Base-by-base conservation (phyloP, 2,329 filamentous ascomycete genomes). In the Sporothrix pallida region DNA sequence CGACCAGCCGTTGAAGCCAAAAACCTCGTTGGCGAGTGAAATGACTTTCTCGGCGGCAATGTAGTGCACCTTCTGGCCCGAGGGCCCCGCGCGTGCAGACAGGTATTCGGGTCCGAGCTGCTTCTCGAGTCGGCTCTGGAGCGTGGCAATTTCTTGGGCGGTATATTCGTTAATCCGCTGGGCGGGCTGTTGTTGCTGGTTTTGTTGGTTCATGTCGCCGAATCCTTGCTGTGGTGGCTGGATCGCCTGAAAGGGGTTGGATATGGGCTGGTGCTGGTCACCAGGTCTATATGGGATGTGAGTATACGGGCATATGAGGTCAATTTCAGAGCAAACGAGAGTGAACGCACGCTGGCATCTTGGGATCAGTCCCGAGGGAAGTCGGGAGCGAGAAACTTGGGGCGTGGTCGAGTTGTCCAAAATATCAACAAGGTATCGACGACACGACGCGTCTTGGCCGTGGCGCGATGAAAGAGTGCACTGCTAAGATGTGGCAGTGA, bases 1-100 rank as follows among this genome's bases (percentile, higher is more conserved):
- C 10, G 93, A 97, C 96, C 96, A 99, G 78, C 95, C 95, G 83
- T 98, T 97, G 85, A 98, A 98, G 10, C 95, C 95, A 83, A 98
- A 97, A 0, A 98, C 91, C 81, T 98, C 93, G 79, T 98, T 98
- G 72, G 95, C 95, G 71, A 98, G 91, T 74, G 93, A 92, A 81
- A 99, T 99, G 80, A 93, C 95, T 84, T 99, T 99, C 80, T 98
- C 95, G 0, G 94, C 95, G n/a, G 94, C 90, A 70, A 99, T 87
- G 82, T 99, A 99, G 81, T 97, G 94, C 20, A 99, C 93, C 80
- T 93, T 95, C 76, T 91, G 89, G 69, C 95, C 95, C 10, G 91
- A 92, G 13, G 94, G 92, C 2, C 96, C 96, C 15, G 92, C 86
- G 79, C 96, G 88, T 58, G 93, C 89, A 1, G 95, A 98, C 74